Conservation (phyloP, 2,329 filamentous ascomycete species). For the Pseudogymnoascus sp. region DNA sequence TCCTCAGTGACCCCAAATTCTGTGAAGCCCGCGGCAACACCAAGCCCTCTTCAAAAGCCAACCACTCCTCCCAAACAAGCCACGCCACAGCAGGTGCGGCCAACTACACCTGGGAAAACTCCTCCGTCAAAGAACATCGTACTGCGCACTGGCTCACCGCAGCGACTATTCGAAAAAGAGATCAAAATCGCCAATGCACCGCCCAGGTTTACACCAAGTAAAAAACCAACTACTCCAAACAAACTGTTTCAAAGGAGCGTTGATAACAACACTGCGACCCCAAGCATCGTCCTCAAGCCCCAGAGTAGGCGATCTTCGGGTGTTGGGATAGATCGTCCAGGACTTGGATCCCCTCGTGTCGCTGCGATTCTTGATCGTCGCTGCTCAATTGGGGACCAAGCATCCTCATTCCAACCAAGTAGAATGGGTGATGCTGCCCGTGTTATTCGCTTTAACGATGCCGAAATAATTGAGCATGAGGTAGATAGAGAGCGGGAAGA, state of each 20-base stretch:
- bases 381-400: constrained; percentile 60
- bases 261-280: constrained; percentile 48
- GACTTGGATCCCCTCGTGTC: constrained; percentile 67
- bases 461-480: constrained; percentile 51
- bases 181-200: constrained; percentile 29
- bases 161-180: constrained; percentile 36
- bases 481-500: constrained; percentile 52
- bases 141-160: constrained; percentile 40
- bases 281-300: constrained; percentile 55
- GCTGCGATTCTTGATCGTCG: constrained; percentile 62
- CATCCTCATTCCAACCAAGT: constrained; percentile 53
- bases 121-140: constrained; percentile 39
- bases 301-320: constrained; percentile 54
- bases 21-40: constrained; percentile 21
- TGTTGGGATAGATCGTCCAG: constrained; percentile 58
- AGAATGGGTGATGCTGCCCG: constrained; percentile 25
- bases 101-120: constrained; percentile 41
- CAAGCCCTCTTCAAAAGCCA: constrained; percentile 29
- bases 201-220: constrained; percentile 28
- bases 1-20: constrained; percentile 10
- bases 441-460: constrained; percentile 57
- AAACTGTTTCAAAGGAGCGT: constrained; percentile 46
- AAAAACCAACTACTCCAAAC: constrained; percentile 30
- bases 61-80: constrained; percentile 33
- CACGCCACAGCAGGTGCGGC: constrained; percentile 37